Percentiles rank a stretch among this genome's conserved stretches.
phyloP scores from a whole-genome alignment of 1,284 basidiomycete species.

The Golubevia sp. region DNA sequence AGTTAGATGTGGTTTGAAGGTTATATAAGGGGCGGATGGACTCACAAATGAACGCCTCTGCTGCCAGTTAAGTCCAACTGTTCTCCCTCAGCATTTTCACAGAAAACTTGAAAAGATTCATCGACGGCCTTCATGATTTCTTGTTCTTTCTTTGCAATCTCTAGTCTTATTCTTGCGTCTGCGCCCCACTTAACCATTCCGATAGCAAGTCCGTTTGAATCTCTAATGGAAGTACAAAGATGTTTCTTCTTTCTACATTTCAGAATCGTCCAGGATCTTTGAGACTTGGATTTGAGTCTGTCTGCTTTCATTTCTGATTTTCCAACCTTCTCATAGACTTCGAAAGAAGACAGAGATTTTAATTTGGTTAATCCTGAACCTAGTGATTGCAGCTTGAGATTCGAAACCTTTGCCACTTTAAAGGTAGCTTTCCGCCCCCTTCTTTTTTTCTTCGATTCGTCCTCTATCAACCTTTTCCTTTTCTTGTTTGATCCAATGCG shows the following conservation, averaged over 20 bases:
- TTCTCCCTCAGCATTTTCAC: background rate
- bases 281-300: background rate
- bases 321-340: background rate
- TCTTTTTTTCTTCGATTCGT: background rate
- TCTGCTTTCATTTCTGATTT: background rate
- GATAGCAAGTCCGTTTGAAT: background rate
- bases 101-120: background rate
- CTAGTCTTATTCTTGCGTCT: background rate
- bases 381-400: background rate
- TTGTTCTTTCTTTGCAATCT: background rate
- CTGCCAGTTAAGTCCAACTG: background rate
- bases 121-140: background rate
- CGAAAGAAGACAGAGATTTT: background rate
- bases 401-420: background rate
- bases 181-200: background rate
- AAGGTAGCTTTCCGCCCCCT: background rate
- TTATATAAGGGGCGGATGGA: no score
- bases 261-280: background rate
- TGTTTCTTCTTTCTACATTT: background rate
- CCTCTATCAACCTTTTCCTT: no score
- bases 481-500: no score
- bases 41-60: background rate
- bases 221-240: background rate
- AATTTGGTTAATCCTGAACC: background rate
- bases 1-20: no score